These are phyloP conservation scores for Fusarium tanahbumbuense DNA, from an alignment of 2,329 filamentous ascomycete species.

Conservation along the genomic window DNA sequence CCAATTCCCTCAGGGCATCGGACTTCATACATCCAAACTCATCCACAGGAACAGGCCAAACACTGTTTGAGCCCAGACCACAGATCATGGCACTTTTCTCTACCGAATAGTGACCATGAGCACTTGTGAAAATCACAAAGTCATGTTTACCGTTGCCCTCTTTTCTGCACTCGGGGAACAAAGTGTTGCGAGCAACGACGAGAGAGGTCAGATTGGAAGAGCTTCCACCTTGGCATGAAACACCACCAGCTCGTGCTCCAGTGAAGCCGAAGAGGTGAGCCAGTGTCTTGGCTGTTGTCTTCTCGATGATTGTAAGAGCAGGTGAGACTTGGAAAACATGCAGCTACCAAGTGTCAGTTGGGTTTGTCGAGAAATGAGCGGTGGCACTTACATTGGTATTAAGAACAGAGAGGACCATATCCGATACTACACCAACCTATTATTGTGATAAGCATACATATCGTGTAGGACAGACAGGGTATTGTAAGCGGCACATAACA, in stretches of 20 bases:
- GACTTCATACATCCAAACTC: conserved; percentile 76
- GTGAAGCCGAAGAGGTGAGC: conserved; percentile 81
- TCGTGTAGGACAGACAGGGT: neutral
- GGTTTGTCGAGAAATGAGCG: neutral
- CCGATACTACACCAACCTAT: conserved; percentile 84
- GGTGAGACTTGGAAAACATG: conserved; percentile 97
- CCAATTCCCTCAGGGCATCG: conserved; percentile 69
- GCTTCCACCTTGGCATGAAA: conserved; percentile 84
- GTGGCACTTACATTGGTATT: conserved; percentile 82
- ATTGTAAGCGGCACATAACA: conserved; percentile 55
- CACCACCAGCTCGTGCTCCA: conserved; percentile 76
- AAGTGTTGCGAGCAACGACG: conserved; percentile 85
- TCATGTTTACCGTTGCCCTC: conserved; percentile 72
- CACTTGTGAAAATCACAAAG: conserved; percentile 89
- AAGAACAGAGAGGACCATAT: conserved; percentile 83
- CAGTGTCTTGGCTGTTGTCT: conserved; percentile 78
- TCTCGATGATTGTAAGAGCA: conserved; percentile 87
- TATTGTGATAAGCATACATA: conserved; percentile 14
- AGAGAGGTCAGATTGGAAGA: conserved; percentile 88
- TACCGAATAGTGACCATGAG: conserved; percentile 92
- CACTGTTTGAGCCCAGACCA: conserved; percentile 81
- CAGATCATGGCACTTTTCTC: conserved; percentile 94
- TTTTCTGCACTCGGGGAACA: conserved; percentile 82
- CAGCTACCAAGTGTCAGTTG: conserved; percentile 33
- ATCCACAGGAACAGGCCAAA: conserved; percentile 82